phyloP scores from a whole-genome alignment of 2,329 filamentous ascomycete genomes.

The Penicillium sp. region DNA sequence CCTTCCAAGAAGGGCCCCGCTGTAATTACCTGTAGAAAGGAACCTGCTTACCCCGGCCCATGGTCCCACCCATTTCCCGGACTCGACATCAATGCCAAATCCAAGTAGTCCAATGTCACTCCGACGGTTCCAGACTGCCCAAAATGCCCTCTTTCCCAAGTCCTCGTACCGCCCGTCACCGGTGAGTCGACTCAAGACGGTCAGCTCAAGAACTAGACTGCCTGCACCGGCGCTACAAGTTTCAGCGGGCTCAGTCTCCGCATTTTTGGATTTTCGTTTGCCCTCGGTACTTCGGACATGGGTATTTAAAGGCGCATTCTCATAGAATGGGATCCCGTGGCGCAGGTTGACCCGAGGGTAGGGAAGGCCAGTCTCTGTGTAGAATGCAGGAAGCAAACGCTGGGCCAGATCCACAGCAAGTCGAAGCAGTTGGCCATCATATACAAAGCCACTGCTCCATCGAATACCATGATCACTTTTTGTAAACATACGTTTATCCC shows the following conservation, averaged over 20 bases:
- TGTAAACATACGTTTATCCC: constrained; percentile 30
- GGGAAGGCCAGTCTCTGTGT: constrained; percentile 79
- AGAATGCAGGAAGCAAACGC: constrained; percentile 81
- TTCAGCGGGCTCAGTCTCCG: constrained; percentile 67
- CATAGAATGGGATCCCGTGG: constrained; percentile 83
- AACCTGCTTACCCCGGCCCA: constrained; percentile 57
- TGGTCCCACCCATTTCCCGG: constrained; percentile 75
- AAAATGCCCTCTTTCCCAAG: constrained; percentile 83
- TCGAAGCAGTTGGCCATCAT: constrained; percentile 83
- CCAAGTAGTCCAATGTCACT: constrained; percentile 82
- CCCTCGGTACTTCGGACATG: constrained; percentile 30
- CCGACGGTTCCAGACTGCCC: constrained; percentile 86
- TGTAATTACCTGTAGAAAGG: neutral
- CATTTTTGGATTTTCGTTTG: constrained; percentile 12
- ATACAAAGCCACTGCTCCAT: constrained; percentile 70
- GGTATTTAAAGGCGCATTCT: constrained; percentile 67
- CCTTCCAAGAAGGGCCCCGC: too few species aligned
- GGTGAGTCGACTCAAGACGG: constrained; percentile 77
- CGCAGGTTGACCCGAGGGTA: constrained; percentile 91
- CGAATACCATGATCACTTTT: constrained; percentile 41
- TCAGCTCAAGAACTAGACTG: constrained; percentile 86
- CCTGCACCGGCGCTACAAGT: constrained; percentile 96
- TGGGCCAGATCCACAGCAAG: constrained; percentile 77
- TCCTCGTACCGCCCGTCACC: constrained; percentile 82
- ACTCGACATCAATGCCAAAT: constrained; percentile 84